These are phyloP conservation scores for Claviceps paspali DNA, from an alignment of 2,329 filamentous ascomycete species.

Conservation along the genomic window DNA sequence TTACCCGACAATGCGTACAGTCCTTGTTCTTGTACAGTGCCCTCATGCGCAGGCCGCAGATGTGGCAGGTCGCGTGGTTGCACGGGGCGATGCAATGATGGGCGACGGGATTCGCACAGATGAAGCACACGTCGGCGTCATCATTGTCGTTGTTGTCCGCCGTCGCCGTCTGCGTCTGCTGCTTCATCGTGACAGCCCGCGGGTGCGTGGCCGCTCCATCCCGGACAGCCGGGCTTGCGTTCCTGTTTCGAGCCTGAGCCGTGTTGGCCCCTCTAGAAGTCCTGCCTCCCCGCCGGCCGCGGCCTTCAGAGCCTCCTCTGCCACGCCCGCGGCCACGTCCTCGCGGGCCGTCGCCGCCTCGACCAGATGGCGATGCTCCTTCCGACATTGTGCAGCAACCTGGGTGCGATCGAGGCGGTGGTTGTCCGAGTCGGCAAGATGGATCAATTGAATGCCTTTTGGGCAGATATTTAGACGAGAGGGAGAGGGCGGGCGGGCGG, in stretches of 20 bases:
- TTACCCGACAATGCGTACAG: conserved; percentile 85
- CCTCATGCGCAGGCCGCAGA: conserved; percentile 79
- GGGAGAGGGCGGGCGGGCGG: no score
- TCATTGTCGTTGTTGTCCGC: conserved; percentile 24
- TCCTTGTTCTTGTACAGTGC: conserved; percentile 93
- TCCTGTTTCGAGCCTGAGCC: no score
- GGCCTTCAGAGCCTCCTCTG: conserved; percentile 1
- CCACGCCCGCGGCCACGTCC: conserved; percentile 25
- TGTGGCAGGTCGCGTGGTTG: conserved; percentile 93
- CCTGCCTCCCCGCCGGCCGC: conserved; percentile 14
- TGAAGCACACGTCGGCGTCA: conserved; percentile 80
- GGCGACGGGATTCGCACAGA: conserved; percentile 80
- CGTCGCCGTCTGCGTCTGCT: conserved; percentile 8
- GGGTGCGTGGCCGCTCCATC: no score
- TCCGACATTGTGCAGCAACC: conserved; percentile 8
- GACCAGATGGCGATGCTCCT: conserved; percentile 10
- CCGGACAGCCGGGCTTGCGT: no score
- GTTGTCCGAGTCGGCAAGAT: no score
- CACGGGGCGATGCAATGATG: conserved; percentile 85
- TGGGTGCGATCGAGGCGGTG: no score
- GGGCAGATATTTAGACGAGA: no score
- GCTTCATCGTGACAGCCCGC: conserved; percentile 13
- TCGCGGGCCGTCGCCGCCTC: conserved; percentile 20
- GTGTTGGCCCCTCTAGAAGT: no score
- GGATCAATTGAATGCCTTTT: no score